A percentile compares a stretch with the other conserved stretches of the same genome.
These are phyloP conservation scores for Ligustrum vulgare DNA, from an alignment of 257 asterid genomes.

Conservation along the genomic window DNA sequence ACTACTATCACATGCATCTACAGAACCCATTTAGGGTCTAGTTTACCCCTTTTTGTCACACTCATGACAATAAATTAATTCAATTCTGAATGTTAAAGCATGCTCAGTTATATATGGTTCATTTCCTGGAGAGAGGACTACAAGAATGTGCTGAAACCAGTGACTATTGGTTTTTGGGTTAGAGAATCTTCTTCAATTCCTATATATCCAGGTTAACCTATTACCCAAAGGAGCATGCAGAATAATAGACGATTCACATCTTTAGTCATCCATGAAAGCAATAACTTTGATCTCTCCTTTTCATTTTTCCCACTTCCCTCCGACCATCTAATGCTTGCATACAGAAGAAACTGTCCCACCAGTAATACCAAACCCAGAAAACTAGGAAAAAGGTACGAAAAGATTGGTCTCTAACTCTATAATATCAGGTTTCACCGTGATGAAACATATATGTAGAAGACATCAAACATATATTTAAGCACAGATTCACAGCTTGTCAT, in stretches of 20 bases:
- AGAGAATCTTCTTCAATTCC: background rate
- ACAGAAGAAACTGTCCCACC: background rate
- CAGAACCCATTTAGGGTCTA: background rate
- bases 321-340: background rate
- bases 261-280: background rate
- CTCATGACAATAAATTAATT: background rate
- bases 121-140: no score
- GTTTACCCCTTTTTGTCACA: background rate
- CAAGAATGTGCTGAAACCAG: no score
- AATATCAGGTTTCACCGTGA: background rate
- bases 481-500: background rate
- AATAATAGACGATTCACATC: background rate
- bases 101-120: background rate
- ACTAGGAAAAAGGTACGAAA: background rate
- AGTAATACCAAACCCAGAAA: background rate
- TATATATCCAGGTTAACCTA: background rate
- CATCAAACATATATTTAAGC: background rate
- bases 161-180: no score
- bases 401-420: background rate
- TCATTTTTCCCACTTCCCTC: background rate
- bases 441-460: background rate
- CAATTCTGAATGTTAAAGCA: background rate
- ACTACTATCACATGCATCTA: background rate
- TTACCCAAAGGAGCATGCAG: background rate
- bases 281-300: background rate